A percentile compares a stretch with the other conserved stretches of the same genome.
Conservation (phyloP, 306 rosid species). For the Lathyrus aphaca region DNA sequence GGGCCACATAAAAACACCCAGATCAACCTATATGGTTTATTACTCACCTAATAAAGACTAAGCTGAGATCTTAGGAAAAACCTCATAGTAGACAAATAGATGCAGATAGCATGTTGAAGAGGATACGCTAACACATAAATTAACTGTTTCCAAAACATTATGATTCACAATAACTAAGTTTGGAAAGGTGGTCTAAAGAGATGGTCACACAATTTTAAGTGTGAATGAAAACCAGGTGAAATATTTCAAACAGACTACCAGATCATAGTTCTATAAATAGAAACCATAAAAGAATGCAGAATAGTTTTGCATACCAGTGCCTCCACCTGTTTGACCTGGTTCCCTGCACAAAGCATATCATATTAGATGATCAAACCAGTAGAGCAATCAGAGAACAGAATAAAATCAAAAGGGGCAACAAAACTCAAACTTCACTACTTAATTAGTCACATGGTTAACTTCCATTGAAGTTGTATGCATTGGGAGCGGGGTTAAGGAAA, state of each 20-base stretch:
- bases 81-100: neutral
- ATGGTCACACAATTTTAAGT: slow-evolving; percentile 23
- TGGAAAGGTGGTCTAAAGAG: slow-evolving; percentile 6
- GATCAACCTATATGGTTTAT: slow-evolving; percentile 17
- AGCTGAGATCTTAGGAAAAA: neutral
- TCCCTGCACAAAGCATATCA: slow-evolving; percentile 43
- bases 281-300: slow-evolving; percentile 25
- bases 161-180: slow-evolving; percentile 18
- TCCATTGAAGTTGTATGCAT: neutral
- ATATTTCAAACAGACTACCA: slow-evolving; percentile 17
- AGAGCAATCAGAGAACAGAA: slow-evolving; percentile 6
- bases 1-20: slow-evolving; percentile 22
- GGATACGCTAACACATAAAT: neutral
- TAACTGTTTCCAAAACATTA: slow-evolving; percentile 15
- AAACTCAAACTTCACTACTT: slow-evolving; percentile 19
- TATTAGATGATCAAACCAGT: slow-evolving; percentile 32
- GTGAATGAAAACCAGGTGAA: slow-evolving; percentile 21
- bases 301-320: slow-evolving; percentile 42
- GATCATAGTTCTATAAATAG: slow-evolving; percentile 26
- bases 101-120: slow-evolving; percentile 21
- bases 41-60: slow-evolving; percentile 20
- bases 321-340: slow-evolving; percentile 53
- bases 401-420: slow-evolving; percentile 28
- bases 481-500: neutral
- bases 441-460: slow-evolving; percentile 17